Evolutionary conservation across 179 eudicot species (phyloP), one percentile per base, ranked within the genome.

Genomic region (Beta lomatogona): DNA sequence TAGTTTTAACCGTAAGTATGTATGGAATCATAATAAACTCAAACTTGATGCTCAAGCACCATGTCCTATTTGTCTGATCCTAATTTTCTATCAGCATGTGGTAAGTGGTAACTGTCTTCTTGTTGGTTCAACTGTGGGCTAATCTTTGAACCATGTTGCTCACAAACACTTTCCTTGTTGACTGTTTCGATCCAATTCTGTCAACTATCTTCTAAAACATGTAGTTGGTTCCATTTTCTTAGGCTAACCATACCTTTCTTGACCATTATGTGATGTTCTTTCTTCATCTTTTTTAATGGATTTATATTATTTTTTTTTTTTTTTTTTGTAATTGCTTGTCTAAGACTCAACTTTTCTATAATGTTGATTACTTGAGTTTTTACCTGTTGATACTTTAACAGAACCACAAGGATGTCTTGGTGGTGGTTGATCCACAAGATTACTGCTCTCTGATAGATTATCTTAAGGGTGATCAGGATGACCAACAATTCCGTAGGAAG

Each of bases 401-500:
- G 99, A 96, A 96, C 85, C 99, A 96, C 85, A 92, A 85, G 86
- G 97, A 96, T 91, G 99, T 96, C 65, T 79, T 96, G 88, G 93
- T 96, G 31, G 98, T 96, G 44, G 98, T 96, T 75, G 99, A 96
- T 87, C 91, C 99, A 76, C 84, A 90, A 85, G 99, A 96, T 80
- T 96, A 96, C 73, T 80, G 91, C 78, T 85, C 81, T 14, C 92
- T 96, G 77, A 70, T 96, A 61, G 97, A 88, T 72, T 85, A 73
- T 79, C 95, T 96, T 53, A 80, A 84, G 79, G 91, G 86, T 67
- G 87, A 83, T 36, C 69, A 83, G 76, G 91, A 89, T 76, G 93
- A 91, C 79, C 91, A 89, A 76, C 87, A 85, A 31, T 96, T 94
- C 53, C 87, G 93, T 69, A 93, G 88, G 86, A 91, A 78, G 86